Evolutionary conservation across 1,284 basidiomycete species (phyloP).

Genomic region (Heimioporus retisporus): DNA sequence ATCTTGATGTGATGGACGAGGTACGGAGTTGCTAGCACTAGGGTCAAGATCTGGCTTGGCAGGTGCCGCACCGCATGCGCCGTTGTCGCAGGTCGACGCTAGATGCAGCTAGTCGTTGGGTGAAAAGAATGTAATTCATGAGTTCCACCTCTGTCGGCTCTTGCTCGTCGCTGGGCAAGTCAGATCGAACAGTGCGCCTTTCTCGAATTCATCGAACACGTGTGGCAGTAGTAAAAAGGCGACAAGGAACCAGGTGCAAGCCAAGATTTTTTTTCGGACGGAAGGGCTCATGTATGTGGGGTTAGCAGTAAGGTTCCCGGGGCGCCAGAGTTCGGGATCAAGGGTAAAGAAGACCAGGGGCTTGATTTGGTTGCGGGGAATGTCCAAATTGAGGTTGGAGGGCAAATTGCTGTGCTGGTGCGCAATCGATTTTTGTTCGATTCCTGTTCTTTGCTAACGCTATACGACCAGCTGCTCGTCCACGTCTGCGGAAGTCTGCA

Average conservation of each 20-base stretch:
- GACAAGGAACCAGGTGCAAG: constrained; percentile 78
- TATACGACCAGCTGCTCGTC: constrained; percentile 92
- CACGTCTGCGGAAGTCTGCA: constrained; percentile 92
- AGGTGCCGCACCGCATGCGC: constrained; percentile 25
- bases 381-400: constrained; percentile 99
- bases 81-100: constrained; percentile 26
- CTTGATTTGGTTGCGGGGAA: constrained; percentile 98
- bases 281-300: constrained; percentile 3
- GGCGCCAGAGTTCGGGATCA: constrained; percentile 48
- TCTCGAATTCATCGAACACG: constrained; percentile 95
- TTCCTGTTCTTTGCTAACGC: constrained; percentile 80
- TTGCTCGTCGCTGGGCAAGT: constrained; percentile 97
- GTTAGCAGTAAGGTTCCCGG: constrained; percentile 66
- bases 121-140: constrained; percentile 74
- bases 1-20: constrained; percentile 61
- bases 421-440: constrained; percentile 94
- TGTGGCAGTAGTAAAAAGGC: constrained; percentile 97
- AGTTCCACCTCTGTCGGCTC: constrained; percentile 91
- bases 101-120: constrained; percentile 23
- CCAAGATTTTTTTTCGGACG: constrained; percentile 38
- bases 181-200: constrained; percentile 98
- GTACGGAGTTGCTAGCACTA: constrained; percentile 8
- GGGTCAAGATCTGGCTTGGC: constrained; percentile 7
- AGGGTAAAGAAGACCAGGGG: constrained; percentile 84
- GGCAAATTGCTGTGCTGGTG: constrained; percentile 85